These are phyloP conservation scores for Stropharia rugosoannulata DNA, from an alignment of 768 basidiomycete species.

Conservation along the genomic window DNA sequence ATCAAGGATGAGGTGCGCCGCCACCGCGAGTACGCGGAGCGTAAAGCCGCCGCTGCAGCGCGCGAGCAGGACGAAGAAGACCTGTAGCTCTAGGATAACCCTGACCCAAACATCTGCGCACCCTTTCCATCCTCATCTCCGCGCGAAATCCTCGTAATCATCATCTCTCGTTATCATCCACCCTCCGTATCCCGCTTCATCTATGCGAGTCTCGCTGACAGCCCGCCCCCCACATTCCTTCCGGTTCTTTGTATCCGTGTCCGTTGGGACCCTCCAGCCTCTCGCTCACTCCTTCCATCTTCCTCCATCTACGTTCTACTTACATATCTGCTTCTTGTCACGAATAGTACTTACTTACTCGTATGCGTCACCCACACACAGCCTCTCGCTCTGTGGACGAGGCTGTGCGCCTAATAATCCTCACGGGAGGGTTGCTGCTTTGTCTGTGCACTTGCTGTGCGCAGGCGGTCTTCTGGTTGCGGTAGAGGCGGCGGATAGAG, in stretches of 20 bases:
- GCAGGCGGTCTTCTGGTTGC: too few species aligned
- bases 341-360: background rate
- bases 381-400: conserved; percentile 4
- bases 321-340: background rate
- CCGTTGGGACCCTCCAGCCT: background rate
- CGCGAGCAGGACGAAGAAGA: background rate
- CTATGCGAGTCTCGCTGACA: background rate
- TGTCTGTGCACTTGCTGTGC: too few species aligned
- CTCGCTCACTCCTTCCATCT: background rate
- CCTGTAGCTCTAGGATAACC: background rate
- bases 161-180: background rate
- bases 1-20: conserved; percentile 50
- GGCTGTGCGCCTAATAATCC: conserved; percentile 1
- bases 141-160: background rate
- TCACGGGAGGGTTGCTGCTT: too few species aligned
- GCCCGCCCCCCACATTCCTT: background rate
- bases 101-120: background rate
- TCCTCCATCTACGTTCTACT: background rate
- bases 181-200: background rate
- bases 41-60: background rate
- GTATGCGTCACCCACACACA: background rate
- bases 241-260: background rate
- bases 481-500: too few species aligned
- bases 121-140: background rate
- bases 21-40: conserved; percentile 8